Percentiles rank a stretch among this genome's conserved stretches.
Conservation (phyloP, 805 yeast species). For the Debaryomyces castellii region DNA sequence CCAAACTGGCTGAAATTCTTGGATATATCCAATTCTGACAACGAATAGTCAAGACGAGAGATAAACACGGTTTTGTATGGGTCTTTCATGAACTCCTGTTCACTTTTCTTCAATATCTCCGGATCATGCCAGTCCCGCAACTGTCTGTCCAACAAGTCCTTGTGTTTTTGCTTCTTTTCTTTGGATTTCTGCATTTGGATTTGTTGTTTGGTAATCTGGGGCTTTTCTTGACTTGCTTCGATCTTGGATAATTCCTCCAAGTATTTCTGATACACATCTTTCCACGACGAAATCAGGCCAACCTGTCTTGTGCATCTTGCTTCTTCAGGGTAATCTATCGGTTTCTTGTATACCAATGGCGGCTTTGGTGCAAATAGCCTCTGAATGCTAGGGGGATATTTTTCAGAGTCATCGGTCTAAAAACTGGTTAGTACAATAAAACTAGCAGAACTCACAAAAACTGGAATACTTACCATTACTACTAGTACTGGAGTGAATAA, state of each 20-base stretch:
- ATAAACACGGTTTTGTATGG: conserved; percentile 80
- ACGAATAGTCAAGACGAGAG: conserved; percentile 63
- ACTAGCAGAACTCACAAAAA: not conserved
- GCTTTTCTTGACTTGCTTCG: not conserved
- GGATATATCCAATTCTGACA: conserved; percentile 68
- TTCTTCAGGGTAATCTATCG: conserved; percentile 50
- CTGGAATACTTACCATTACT: conserved; percentile 1
- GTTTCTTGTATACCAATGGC: conserved; percentile 50
- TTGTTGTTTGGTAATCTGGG: conserved; percentile 2
- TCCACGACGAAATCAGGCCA: conserved; percentile 43
- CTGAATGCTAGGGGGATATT: conserved; percentile 43
- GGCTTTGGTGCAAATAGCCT: conserved; percentile 57
- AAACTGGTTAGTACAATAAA: conserved; percentile 2
- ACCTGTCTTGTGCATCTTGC: conserved; percentile 47
- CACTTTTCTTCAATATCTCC: conserved; percentile 26
- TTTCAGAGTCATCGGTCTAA: conserved; percentile 19
- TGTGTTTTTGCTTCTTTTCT: conserved; percentile 8
- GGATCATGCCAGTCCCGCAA: conserved; percentile 32
- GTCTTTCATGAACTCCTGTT: conserved; percentile 43
- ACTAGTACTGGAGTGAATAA: not conserved
- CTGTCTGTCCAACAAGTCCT: conserved; percentile 22
- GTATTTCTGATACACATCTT: conserved; percentile 24
- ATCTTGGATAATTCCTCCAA: conserved; percentile 16
- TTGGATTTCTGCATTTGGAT: conserved; percentile 1
- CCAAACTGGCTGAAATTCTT: conserved; percentile 66